Conservation (phyloP, 2,329 filamentous ascomycete species). For the Monascus ruber region DNA sequence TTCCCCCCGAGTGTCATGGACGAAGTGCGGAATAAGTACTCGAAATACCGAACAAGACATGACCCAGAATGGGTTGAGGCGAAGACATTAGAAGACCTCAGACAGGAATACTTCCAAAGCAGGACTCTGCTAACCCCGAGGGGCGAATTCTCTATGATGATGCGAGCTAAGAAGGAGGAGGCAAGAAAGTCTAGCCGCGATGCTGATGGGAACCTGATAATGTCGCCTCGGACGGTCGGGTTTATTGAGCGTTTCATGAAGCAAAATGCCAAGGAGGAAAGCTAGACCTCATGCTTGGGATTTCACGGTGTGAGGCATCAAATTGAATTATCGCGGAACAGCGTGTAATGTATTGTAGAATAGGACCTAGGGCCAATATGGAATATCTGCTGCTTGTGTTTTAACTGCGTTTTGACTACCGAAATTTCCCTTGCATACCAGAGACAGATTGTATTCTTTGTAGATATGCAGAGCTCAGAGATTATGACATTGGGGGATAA, state of each 20-base stretch:
- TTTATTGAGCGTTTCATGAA: constrained; percentile 29
- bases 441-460: too few species aligned
- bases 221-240: constrained; percentile 19
- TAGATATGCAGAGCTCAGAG: too few species aligned
- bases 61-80: constrained; percentile 58
- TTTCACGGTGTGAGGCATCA: too few species aligned
- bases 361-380: too few species aligned
- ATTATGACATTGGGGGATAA: too few species aligned
- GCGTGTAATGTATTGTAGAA: too few species aligned
- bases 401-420: too few species aligned
- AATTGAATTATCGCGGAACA: too few species aligned
- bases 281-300: not conserved
- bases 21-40: constrained; percentile 76
- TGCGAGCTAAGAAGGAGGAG: constrained; percentile 25
- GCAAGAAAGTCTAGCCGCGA: constrained; percentile 24
- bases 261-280: constrained; percentile 5
- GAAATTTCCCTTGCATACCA: too few species aligned
- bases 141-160: constrained; percentile 29
- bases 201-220: constrained; percentile 25
- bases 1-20: constrained; percentile 71
- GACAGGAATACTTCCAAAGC: constrained; percentile 34
- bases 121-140: constrained; percentile 37
- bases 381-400: too few species aligned
- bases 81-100: constrained; percentile 50
- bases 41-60: constrained; percentile 69